Evolutionary conservation across 2,329 filamentous ascomycete genomes (phyloP).

Genomic region (Verticillium longisporum): DNA sequence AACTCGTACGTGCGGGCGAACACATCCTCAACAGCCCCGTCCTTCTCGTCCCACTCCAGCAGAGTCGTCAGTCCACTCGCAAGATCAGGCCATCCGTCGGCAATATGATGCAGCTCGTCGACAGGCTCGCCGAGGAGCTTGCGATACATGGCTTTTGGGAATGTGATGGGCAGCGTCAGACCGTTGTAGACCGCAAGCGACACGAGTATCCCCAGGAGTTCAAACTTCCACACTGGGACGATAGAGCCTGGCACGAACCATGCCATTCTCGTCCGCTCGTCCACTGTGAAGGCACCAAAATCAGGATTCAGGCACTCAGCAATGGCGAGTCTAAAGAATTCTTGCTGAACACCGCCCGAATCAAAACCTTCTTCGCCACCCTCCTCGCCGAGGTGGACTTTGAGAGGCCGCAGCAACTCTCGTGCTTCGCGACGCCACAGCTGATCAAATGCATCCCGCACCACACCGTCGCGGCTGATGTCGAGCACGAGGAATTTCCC

Average conservation of each 20-base stretch:
- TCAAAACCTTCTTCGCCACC: conserved; percentile 84
- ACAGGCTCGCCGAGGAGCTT: conserved; percentile 67
- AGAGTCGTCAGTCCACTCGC: conserved; percentile 67
- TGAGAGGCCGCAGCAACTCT: conserved; percentile 78
- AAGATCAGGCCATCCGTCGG: conserved; percentile 81
- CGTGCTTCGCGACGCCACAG: conserved; percentile 80
- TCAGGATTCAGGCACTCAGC: conserved; percentile 71
- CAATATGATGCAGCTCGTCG: conserved; percentile 66
- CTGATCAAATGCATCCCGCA: conserved; percentile 75
- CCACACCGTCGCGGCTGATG: conserved; percentile 58
- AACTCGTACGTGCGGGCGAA: conserved; percentile 86
- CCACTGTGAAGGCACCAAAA: conserved; percentile 75
- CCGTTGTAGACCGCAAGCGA: conserved; percentile 92
- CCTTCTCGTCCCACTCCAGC: conserved; percentile 65
- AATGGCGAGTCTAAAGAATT: conserved; percentile 85
- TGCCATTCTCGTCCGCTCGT: conserved; percentile 67
- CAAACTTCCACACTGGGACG: conserved; percentile 83
- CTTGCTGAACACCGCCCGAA: conserved; percentile 91
- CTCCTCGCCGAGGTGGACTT: conserved; percentile 78
- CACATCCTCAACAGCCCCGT: conserved; percentile 73
- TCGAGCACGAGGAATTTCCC: conserved; percentile 66
- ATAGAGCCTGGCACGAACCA: conserved; percentile 83
- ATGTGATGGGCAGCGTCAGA: conserved; percentile 81
- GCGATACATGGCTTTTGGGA: conserved; percentile 77
- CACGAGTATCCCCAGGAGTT: conserved; percentile 80